Percentiles rank a stretch among this genome's conserved stretches.
phyloP scores from a whole-genome alignment of 495 filamentous ascomycete genomes.

The Evernia prunastri region DNA sequence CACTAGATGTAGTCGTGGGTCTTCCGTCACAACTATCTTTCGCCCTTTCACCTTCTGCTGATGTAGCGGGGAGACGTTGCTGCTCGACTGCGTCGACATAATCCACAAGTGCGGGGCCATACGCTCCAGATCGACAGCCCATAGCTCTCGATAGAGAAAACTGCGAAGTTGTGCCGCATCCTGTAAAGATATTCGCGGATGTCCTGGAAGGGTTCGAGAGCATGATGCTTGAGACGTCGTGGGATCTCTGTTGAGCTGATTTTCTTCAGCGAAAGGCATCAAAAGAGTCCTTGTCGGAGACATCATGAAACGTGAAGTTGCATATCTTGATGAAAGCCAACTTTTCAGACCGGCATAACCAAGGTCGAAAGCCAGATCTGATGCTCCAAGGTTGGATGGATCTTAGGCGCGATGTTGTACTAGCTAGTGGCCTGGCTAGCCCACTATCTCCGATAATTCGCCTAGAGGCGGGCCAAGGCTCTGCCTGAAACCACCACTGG shows the following conservation, averaged over 20 bases:
- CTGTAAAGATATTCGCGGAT: conserved; percentile 13
- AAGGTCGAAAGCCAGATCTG: neutral
- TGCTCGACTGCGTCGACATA: conserved; percentile 27
- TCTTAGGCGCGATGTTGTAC: neutral
- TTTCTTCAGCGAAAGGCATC: conserved; percentile 1
- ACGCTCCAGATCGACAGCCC: conserved; percentile 15
- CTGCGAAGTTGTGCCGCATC: neutral
- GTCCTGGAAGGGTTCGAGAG: conserved; percentile 10
- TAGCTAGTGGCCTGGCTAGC: neutral
- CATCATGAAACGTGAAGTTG: neutral
- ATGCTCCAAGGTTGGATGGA: neutral
- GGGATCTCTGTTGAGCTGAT: conserved; percentile 8
- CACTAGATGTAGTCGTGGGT: conserved; percentile 47
- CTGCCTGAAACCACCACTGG: neutral
- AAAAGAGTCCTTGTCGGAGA: conserved; percentile 3
- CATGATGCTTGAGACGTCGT: conserved; percentile 1
- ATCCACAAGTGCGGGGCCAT: conserved; percentile 32
- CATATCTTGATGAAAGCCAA: conserved; percentile 12
- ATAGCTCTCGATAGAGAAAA: conserved; percentile 18
- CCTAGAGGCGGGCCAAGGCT: neutral
- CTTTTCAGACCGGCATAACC: neutral
- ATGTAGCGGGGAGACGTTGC: conserved; percentile 34
- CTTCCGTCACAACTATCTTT: conserved; percentile 41
- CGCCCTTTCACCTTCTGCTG: conserved; percentile 39
- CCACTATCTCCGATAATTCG: neutral